phyloP scores from a whole-genome alignment of 768 basidiomycete species.

The Mycena rosella region DNA sequence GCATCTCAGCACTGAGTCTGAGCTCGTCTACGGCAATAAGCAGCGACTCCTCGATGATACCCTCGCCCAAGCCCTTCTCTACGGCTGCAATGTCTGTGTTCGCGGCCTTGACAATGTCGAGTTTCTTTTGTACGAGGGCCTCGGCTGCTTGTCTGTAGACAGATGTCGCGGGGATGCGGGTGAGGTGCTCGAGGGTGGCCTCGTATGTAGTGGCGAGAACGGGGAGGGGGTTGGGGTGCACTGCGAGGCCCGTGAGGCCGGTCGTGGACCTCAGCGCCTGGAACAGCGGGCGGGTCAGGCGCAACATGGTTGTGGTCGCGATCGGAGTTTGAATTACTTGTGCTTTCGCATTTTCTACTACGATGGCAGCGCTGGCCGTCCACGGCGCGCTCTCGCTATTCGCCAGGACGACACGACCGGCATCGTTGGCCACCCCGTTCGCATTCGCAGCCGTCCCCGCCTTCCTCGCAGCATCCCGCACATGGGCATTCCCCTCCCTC shows the following conservation, averaged over 20 bases:
- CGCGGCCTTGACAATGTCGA: slow-evolving; percentile 77
- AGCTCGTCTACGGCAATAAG: slow-evolving; percentile 88
- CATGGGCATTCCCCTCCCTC: slow-evolving; percentile 56
- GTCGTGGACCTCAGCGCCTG: slow-evolving; percentile 84
- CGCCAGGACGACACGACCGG: slow-evolving; percentile 18
- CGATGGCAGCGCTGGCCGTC: slow-evolving; percentile 53
- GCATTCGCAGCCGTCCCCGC: slow-evolving; percentile 38
- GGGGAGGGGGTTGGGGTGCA: slow-evolving; percentile 89
- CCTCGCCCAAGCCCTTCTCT: slow-evolving; percentile 84
- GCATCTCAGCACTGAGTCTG: slow-evolving; percentile 80
- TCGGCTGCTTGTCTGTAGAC: slow-evolving; percentile 93
- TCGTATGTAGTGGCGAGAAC: slow-evolving; percentile 81
- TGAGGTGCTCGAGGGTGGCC: slow-evolving; percentile 77
- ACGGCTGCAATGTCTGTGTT: slow-evolving; percentile 74
- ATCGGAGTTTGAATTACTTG: slow-evolving; percentile 56
- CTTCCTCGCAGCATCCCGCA: slow-evolving; percentile 40
- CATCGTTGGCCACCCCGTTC: slow-evolving; percentile 28
- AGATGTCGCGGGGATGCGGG: slow-evolving; percentile 81
- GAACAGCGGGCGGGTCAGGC: slow-evolving; percentile 78
- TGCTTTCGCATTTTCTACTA: slow-evolving; percentile 20
- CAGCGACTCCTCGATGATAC: slow-evolving; percentile 89
- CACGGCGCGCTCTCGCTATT: slow-evolving; percentile 37
- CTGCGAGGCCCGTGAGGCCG: slow-evolving; percentile 85
- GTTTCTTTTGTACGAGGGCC: slow-evolving; percentile 84
- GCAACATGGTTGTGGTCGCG: slow-evolving; percentile 69